phyloP scores from a whole-genome alignment of 805 yeast species.

The Yamadazyma phyllophila region DNA sequence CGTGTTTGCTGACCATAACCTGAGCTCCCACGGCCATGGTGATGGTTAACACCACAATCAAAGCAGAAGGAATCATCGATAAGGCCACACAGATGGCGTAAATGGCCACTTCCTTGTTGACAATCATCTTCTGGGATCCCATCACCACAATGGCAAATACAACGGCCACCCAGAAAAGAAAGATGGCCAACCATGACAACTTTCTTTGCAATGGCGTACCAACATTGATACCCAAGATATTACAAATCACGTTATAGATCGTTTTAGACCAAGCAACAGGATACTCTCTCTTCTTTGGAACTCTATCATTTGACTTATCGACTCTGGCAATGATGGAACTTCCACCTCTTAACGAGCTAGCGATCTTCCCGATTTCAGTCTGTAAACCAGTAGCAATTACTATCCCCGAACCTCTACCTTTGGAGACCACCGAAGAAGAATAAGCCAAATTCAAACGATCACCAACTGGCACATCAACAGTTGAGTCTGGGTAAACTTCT shows the following conservation, averaged over 20 bases:
- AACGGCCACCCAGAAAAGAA: slow-evolving; percentile 47
- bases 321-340: slow-evolving; percentile 24
- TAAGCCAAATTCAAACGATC: slow-evolving; percentile 35
- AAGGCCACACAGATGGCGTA: slow-evolving; percentile 42
- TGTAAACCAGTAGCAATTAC: slow-evolving; percentile 36
- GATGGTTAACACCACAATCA: slow-evolving; percentile 38
- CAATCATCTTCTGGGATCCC: slow-evolving; percentile 34
- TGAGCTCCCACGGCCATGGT: slow-evolving; percentile 43
- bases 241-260: slow-evolving; percentile 39
- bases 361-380: slow-evolving; percentile 45
- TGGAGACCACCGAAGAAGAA: slow-evolving; percentile 38
- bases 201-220: slow-evolving; percentile 48
- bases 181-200: slow-evolving; percentile 49
- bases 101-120: slow-evolving; percentile 35
- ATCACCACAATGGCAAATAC: slow-evolving; percentile 38
- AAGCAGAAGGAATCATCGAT: slow-evolving; percentile 40
- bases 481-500: slow-evolving; percentile 36
- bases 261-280: slow-evolving; percentile 36
- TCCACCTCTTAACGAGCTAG: slow-evolving; percentile 27
- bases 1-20: slow-evolving; percentile 35
- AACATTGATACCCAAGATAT: slow-evolving; percentile 46
- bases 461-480: slow-evolving; percentile 34
- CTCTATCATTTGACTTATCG: slow-evolving; percentile 37
- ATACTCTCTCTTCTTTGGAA: slow-evolving; percentile 36
- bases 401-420: slow-evolving; percentile 42